Percentiles rank a stretch among this genome's conserved stretches.
Conservation (phyloP, 495 filamentous ascomycete species). For the Thermothielavioides terrestris region DNA sequence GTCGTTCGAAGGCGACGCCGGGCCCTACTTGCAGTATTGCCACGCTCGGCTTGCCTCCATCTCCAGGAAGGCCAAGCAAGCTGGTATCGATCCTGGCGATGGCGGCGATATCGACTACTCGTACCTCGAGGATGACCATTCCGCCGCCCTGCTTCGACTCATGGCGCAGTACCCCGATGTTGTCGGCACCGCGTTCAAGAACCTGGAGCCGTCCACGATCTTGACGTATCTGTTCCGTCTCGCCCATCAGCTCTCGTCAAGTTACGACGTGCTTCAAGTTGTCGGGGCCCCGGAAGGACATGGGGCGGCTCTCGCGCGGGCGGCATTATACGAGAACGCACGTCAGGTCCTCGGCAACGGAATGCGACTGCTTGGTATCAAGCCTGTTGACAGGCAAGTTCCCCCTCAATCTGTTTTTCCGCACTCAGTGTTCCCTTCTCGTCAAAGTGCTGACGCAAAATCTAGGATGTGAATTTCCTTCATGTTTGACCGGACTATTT, state of each 20-base stretch:
- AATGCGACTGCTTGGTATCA: constrained; percentile 72
- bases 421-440: too few species aligned
- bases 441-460: too few species aligned
- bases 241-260: constrained; percentile 72
- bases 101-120: constrained; percentile 4
- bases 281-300: constrained; percentile 51
- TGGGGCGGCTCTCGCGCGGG: constrained; percentile 61
- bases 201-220: constrained; percentile 55
- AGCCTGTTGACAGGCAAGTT: constrained; percentile 54
- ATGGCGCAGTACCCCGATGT: constrained; percentile 58
- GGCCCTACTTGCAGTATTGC: constrained; percentile 60
- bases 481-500: too few species aligned
- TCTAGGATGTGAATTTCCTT: too few species aligned
- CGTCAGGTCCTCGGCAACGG: constrained; percentile 71
- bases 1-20: constrained; percentile 63
- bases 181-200: constrained; percentile 51
- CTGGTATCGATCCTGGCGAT: constrained; percentile 31
- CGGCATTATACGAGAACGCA: constrained; percentile 73
- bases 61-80: constrained; percentile 34
- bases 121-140: constrained; percentile 27
- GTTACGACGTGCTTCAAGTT: constrained; percentile 72
- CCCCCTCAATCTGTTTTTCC: too few species aligned
- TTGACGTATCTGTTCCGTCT: constrained; percentile 80
- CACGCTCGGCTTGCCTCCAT: constrained; percentile 57
- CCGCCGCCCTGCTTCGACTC: constrained; percentile 48